Evolutionary conservation across 176 grass and related monocot genomes (phyloP).

Genomic region (Oropetium thomaeum): DNA sequence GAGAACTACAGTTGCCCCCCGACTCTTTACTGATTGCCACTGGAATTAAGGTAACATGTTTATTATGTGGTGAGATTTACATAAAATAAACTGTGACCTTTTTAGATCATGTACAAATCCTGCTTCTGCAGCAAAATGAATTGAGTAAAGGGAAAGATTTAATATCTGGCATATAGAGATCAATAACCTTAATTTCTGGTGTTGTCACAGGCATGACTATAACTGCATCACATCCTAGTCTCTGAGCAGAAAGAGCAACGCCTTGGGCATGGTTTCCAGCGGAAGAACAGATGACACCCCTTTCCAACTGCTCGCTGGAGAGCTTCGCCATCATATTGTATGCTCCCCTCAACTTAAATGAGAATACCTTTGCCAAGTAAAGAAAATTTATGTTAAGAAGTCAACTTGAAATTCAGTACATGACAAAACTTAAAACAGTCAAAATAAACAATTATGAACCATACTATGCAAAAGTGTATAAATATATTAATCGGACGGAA

Average conservation of each 20-base stretch:
- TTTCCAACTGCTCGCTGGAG: constrained; percentile 63
- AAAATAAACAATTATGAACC: constrained; percentile 1
- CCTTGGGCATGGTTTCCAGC: constrained; percentile 99
- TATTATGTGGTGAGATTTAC: background rate
- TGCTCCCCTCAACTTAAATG: constrained; percentile 96
- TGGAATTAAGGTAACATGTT: constrained; percentile 37
- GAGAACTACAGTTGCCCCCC: constrained; percentile 89
- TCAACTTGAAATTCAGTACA: background rate
- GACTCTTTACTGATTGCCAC: constrained; percentile 88
- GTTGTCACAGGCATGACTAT: constrained; percentile 99
- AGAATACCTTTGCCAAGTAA: constrained; percentile 71
- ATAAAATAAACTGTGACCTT: background rate
- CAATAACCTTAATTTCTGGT: constrained; percentile 91
- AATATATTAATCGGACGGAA: background rate
- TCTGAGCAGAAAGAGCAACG: constrained; percentile 84
- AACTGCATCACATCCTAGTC: constrained; percentile 83
- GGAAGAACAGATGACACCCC: constrained; percentile 97
- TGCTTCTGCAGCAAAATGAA: background rate
- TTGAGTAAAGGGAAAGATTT: background rate
- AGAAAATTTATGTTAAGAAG: background rate
- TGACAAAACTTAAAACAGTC: background rate
- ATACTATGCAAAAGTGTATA: background rate
- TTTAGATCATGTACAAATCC: background rate
- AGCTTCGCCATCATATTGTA: constrained; percentile 99
- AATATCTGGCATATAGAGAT: background rate